Conservation (phyloP, 2,329 filamentous ascomycete genomes). For the Pseudopyrenochaeta lycopersici region DNA sequence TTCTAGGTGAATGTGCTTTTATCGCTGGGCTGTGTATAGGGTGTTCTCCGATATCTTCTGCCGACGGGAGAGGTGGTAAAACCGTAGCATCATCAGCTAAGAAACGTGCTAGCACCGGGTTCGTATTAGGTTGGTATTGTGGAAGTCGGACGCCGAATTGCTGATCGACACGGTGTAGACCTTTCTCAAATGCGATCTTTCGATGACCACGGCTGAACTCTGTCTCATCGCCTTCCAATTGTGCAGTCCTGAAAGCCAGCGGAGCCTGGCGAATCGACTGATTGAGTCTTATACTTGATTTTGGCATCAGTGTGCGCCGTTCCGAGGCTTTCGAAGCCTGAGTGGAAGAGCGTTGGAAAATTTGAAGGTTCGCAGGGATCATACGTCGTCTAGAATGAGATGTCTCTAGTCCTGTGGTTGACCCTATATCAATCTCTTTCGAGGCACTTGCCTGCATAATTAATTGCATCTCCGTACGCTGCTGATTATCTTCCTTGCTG, state of each 20-base stretch:
- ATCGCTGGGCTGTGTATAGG: not conserved
- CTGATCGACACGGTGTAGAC: slow-evolving; percentile 39
- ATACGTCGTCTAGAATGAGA: slow-evolving; percentile 2
- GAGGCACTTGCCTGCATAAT: not conserved
- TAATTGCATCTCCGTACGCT: slow-evolving; percentile 6
- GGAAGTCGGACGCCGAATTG: slow-evolving; percentile 24
- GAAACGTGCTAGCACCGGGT: slow-evolving; percentile 43
- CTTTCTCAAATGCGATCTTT: slow-evolving; percentile 49
- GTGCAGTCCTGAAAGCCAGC: slow-evolving; percentile 43
- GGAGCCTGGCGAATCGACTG: slow-evolving; percentile 4
- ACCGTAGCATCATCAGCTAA: slow-evolving; percentile 40
- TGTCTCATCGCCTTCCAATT: slow-evolving; percentile 55
- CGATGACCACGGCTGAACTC: slow-evolving; percentile 47
- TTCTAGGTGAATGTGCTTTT: slow-evolving; percentile 21
- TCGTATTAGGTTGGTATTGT: slow-evolving; percentile 21
- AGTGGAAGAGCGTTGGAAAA: not conserved
- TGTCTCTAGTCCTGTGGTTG: not conserved
- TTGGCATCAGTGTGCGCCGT: not conserved
- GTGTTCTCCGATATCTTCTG: slow-evolving; percentile 24
- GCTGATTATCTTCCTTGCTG: slow-evolving; percentile 29
- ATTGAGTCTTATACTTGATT: not conserved
- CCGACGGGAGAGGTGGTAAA: slow-evolving; percentile 28
- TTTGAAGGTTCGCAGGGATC: slow-evolving; percentile 10
- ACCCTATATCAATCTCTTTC: slow-evolving; percentile 4
- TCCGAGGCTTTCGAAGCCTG: not conserved